Evolutionary conservation across 202 grass and related monocot genomes (phyloP), one percentile per base, ranked within the genome.

Genomic region (Panicum virgatum): DNA sequence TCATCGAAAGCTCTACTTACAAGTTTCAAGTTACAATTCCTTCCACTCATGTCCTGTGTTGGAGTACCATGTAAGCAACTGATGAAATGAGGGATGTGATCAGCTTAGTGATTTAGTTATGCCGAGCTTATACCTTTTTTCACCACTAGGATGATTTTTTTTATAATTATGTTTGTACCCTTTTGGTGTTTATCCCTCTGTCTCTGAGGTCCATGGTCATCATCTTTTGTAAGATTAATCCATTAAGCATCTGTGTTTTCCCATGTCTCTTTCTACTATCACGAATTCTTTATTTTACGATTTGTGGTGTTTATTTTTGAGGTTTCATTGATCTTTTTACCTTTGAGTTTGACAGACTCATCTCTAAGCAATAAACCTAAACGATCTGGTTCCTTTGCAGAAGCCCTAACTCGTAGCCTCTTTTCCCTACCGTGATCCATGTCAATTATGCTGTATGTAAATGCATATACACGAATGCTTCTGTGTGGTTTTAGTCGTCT

Each of bases 201-300:
- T 19, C 59, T 81, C 32, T 63, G 40, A 51, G 22, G 9, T 79
- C 34, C 3, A 7, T 39, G 29, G 20, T 39, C 59, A n/a, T n/a
- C n/a, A 71, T 54, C 69, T 77, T 69, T 57, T 64, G 19, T 50
- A 71, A 63, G 18, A 53, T 63, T 72, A 25, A 10, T 59, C 52
- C 20, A 27, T 69, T n/a, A 60, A 83, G 52, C 62, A 84, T 77
- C 14, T 46, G 16, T 84, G 44, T 36, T 60, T 50, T 63, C 30
- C 30, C 14, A 29, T 50, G 32, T 16, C 12, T 29, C n/a, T n/a
- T n/a, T 29, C 26, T 23, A 27, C 14, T 73, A 43, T 40, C 43
- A 66, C 29, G 75, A 23, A n/a, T 6, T 23, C 45, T 54, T 53
- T 15, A 13, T 44, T 20, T 66, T 34, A 62, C 23, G 66, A 54